These are phyloP conservation scores for Nicotiana paniculata DNA, from an alignment of 257 asterid species.

Conservation along the genomic window DNA sequence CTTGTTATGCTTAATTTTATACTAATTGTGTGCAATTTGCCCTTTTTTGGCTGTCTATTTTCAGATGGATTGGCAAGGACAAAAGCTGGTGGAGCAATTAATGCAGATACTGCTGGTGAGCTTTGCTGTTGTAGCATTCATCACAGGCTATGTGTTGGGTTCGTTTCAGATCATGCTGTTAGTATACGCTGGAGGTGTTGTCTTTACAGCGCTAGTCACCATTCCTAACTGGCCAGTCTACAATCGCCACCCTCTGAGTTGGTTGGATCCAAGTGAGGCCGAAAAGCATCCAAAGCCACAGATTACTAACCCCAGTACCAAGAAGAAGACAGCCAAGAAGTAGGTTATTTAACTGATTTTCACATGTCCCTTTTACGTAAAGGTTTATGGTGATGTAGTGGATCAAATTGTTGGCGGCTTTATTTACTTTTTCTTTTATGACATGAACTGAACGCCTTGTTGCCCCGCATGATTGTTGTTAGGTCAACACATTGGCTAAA, in stretches of 20 bases:
- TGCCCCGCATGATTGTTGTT: too few species aligned
- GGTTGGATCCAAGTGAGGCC: conserved; percentile 62
- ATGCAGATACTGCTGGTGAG: conserved; percentile 64
- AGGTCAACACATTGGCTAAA: too few species aligned
- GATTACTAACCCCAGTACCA: conserved; percentile 24
- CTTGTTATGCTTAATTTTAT: neutral
- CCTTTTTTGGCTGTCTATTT: neutral
- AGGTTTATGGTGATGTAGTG: neutral
- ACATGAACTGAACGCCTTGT: too few species aligned
- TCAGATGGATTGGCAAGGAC: conserved; percentile 87
- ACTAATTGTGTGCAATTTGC: too few species aligned
- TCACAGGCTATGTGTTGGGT: conserved; percentile 48
- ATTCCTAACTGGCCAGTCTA: conserved; percentile 69
- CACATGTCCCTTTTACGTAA: neutral
- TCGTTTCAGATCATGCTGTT: conserved; percentile 62
- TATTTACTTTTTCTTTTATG: neutral
- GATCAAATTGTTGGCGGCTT: neutral
- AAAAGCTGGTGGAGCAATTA: conserved; percentile 63
- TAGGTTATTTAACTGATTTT: conserved; percentile 21
- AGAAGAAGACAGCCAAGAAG: conserved; percentile 58
- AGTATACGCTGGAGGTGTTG: conserved; percentile 56
- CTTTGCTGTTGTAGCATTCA: conserved; percentile 52
- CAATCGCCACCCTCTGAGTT: conserved; percentile 57
- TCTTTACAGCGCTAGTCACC: conserved; percentile 46
- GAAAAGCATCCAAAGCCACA: conserved; percentile 67